Base-by-base conservation (phyloP, 495 filamentous ascomycete genomes). In the Evansstolkia leycettana region DNA sequence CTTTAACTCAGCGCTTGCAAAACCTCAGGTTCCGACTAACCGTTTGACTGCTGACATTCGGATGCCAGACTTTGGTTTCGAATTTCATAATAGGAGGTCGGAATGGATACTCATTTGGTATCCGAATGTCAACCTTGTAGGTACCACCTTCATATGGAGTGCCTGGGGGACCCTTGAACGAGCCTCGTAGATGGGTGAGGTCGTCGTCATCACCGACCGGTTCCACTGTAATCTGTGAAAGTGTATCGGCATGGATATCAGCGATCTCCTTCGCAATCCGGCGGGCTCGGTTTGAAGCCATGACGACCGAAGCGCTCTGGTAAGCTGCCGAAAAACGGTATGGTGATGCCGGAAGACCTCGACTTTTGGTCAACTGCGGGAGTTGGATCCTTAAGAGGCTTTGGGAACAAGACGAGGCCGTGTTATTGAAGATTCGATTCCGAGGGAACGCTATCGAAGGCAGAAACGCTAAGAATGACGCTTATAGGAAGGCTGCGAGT, bases 21-120 rank as follows among this genome's bases (percentile, higher is more conserved):
- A 29, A 7, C 10, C 10, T 28, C 18, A 24, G 12, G 14, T 23
- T 10, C 19, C 5, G 15, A 70, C 79, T 52, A 60, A 94, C 88
- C 33, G 90, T 98, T 56, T 94, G 84, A 49, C 80, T 88, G 70
- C 80, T 87, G 60, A 98, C 75, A 58, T 98, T 98, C 23, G 90
- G 90, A 60, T 98, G 90, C 92, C 92, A 98, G 39, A 98, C 80
- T 57, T 81, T 92, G 47, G 92, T 98, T 44, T 81, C 73, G 43
- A 98, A 96, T 52, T 77, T 82, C 85, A 96, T 95, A 23, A 76
- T 57, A 7, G 92, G 90, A 9, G 90, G 88, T 28, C 82, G 76
- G 62, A 98, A 98, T 1, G 90, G 90, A 51, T 98, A 98, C 37
- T 89, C 86, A 29, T 66, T 70, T 1, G 88, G 87, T 30, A 98